Evolutionary conservation across 805 yeast species (phyloP), one percentile per base, ranked within the genome.

Genomic region (Saturnispora besseyi): DNA sequence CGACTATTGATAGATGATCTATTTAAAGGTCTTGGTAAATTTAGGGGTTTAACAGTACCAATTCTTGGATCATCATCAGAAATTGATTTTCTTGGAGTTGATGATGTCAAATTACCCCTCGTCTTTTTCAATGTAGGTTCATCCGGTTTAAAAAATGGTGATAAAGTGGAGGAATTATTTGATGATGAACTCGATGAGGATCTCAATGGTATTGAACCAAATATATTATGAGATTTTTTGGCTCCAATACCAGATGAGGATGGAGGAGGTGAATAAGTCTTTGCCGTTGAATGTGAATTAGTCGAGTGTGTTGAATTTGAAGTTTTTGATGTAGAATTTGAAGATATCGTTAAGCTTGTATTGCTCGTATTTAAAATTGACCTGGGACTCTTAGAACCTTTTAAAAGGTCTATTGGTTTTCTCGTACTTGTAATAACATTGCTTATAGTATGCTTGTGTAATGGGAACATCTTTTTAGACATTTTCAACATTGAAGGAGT

Each of bases 401-500:
- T 36, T 10, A 36, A 22, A n/a, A 36, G 26, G 9, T 45, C 41
- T 6, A 45, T 45, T 34, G 47, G 47, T 36, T 45, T 45, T 18
- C 28, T 34, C 18, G 47, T 24, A 30, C 41, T 45, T 13, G 47
- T 45, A n/a, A 45, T 36, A 18, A 37, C 30, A 37, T n/a, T 45
- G n/a, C 47, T 45, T 13, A 45, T 12, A 18, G 47, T 32, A 12
- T 45, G 47, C 15, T 45, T 45, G 31, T 46, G 44, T 24, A 38
- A 36, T 12, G 44, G 49, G 18, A 31, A 38, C 38, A 46, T 46
- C 40, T 40, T 46, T 32, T 46, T 46, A 21, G 44, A 42, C 22
- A 40, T 29, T 18, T 46, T 45, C 5, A 46, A 30, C 31, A 38
- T 38, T 18, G 44, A 46, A 48, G 62, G 61, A 8, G 65, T 64